Percentiles rank a stretch among this genome's conserved stretches.
Evolutionary conservation across 2,329 filamentous ascomycete species (phyloP).

Genomic region (Curvularia eragrostidis): DNA sequence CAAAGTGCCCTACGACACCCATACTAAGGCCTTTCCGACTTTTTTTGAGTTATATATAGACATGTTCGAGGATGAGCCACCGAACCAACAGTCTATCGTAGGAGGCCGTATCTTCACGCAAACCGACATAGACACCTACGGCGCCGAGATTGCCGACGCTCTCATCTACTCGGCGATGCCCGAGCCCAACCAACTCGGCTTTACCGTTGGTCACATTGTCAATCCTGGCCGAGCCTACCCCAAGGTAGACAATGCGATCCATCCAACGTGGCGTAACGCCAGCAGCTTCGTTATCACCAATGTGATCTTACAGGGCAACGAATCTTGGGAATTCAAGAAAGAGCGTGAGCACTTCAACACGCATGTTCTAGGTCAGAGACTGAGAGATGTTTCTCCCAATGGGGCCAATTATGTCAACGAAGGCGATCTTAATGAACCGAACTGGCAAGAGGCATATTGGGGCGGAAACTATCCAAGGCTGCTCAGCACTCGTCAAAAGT

Average conservation of each 20-base stretch:
- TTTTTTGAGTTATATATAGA: conserved; percentile 49
- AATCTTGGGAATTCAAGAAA: conserved; percentile 43
- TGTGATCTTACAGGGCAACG: conserved; percentile 36
- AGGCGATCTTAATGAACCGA: conserved; percentile 46
- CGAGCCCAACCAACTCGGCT: conserved; percentile 28
- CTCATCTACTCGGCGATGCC: conserved; percentile 36
- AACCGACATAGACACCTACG: conserved; percentile 34
- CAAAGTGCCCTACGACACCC: conserved; percentile 39
- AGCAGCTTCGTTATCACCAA: conserved; percentile 48
- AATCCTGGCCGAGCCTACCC: conserved; percentile 41
- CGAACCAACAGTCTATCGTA: conserved; percentile 39
- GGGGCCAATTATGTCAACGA: conserved; percentile 49
- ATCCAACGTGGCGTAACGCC: conserved; percentile 45
- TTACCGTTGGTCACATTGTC: conserved; percentile 45
- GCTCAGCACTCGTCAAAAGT: conserved; percentile 41
- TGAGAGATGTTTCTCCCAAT: conserved; percentile 39
- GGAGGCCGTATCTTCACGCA: conserved; percentile 45
- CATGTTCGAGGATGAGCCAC: conserved; percentile 46
- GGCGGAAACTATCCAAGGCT: conserved; percentile 44
- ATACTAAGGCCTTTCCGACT: conserved; percentile 41
- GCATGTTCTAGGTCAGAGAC: conserved; percentile 37
- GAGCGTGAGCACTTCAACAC: conserved; percentile 38
- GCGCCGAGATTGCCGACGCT: conserved; percentile 35
- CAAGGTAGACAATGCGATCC: conserved; percentile 44
- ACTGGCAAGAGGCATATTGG: conserved; percentile 49